Base-by-base conservation (phyloP, 306 rosid species). In the Nissolia schottii region DNA sequence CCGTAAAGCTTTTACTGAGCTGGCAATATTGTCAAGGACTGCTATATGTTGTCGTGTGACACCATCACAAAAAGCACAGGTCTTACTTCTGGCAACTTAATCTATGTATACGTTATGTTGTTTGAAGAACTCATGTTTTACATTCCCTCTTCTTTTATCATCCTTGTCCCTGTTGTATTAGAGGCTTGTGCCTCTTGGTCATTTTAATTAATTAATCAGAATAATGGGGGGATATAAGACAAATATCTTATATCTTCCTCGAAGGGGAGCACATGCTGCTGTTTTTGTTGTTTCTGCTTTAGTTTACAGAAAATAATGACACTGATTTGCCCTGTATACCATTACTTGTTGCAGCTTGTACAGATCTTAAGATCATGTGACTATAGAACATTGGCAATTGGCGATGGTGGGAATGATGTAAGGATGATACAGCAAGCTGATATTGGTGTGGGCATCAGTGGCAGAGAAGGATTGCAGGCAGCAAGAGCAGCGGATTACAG, bases 401-500 rank as follows among this genome's bases (percentile, higher is more conserved):
- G 99, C 34, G 99, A 95, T 82, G 99, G 96, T 60, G 99, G 99
- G 62, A 95, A 95, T 76, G 99, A 95, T 71, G 99, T 95, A 76
- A 91, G 99, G 86, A 91, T 95, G 99, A 95, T 95, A 79, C 99
- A 95, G 67, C 92, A 92, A 82, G 99, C 99, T 57, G 95, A 94
- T 70, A 94, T 94, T 68, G 97, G 99, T 61, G 97, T 95, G 73
- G 99, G 99, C 74, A 95, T 95, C 64, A 95, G 99, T 77, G 99
- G 99, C 56, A 83, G 99, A 81, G 99, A 95, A 86, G 99, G 99
- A 78, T 83, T 91, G 80, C 99, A 95, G 84, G 99, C 99, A 57
- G 99, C 99, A n/a, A 91, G 99, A 83, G 97, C 99, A 1, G 97
- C 99, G 60, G 99, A 95, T 86, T 95, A 95, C 79, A 91, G 97